These are phyloP conservation scores for Wolfiporia cocos DNA, from an alignment of 1,284 basidiomycete genomes.

Conservation along the genomic window DNA sequence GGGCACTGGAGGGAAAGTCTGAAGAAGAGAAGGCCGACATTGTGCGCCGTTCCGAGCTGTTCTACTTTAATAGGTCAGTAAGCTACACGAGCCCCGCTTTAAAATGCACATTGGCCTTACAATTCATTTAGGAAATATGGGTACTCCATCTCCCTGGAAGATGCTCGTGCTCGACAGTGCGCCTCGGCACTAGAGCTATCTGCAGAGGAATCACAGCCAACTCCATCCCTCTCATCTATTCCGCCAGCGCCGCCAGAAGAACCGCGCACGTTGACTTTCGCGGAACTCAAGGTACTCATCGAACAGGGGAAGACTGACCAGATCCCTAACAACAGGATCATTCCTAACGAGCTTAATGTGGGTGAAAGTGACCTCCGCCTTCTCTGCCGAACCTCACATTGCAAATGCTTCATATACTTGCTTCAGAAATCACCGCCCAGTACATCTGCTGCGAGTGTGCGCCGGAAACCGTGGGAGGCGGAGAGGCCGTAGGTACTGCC, in stretches of 20 bases:
- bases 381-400: constrained; percentile 2
- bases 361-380: constrained; percentile 25
- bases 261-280: constrained; percentile 47
- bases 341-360: constrained; percentile 60
- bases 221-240: too few species aligned
- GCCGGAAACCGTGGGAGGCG: constrained; percentile 64
- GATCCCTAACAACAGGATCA: constrained; percentile 72
- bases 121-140: neutral
- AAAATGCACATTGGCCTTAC: neutral
- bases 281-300: constrained; percentile 63
- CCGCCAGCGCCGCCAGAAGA: too few species aligned
- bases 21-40: constrained; percentile 41
- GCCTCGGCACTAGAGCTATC: too few species aligned
- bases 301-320: constrained; percentile 62
- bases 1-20: constrained; percentile 30
- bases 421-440: constrained; percentile 34
- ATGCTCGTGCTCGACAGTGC: too few species aligned
- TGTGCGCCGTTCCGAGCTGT: constrained; percentile 49
- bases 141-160: too few species aligned
- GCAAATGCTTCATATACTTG: neutral
- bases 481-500: neutral
- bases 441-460: constrained; percentile 37
- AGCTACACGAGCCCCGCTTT: too few species aligned
- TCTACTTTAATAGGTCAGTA: constrained; percentile 66
- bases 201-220: too few species aligned